A percentile compares a stretch with the other conserved stretches of the same genome.
Conservation (phyloP, 2,329 filamentous ascomycete species). For the Anthostomella pinea region DNA sequence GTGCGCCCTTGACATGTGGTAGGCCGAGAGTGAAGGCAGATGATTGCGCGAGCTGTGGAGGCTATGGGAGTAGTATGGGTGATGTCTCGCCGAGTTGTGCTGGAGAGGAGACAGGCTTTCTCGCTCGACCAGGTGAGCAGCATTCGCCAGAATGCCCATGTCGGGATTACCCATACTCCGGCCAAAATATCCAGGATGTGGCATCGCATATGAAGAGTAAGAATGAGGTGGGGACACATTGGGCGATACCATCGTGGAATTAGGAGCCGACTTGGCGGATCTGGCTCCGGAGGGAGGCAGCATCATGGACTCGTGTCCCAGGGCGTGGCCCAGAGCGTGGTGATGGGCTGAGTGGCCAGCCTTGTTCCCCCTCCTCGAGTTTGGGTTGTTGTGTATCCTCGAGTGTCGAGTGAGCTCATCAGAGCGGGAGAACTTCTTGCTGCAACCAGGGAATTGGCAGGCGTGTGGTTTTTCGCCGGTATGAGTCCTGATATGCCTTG, state of each 20-base stretch:
- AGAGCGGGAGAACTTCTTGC: conserved; percentile 93
- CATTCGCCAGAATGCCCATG: conserved; percentile 59
- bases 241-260: conserved; percentile 83
- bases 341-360: conserved; percentile 49
- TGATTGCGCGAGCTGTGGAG: conserved; percentile 55
- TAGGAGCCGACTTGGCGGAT: conserved; percentile 83
- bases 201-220: conserved; percentile 67
- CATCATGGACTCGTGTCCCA: conserved; percentile 63
- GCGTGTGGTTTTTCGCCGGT: conserved; percentile 98
- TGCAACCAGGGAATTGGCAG: conserved; percentile 92
- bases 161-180: conserved; percentile 45
- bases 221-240: conserved; percentile 95
- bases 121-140: conserved; percentile 61
- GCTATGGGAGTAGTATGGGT: conserved; percentile 52
- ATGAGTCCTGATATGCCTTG: conserved; percentile 87
- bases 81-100: conserved; percentile 49
- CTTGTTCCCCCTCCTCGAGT: conserved; percentile 92
- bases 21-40: conserved; percentile 76
- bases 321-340: conserved; percentile 42
- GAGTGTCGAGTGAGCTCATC: conserved; percentile 97
- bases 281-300: conserved; percentile 71
- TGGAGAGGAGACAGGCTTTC: conserved; percentile 46
- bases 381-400: conserved; percentile 98
- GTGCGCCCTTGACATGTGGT: conserved; percentile 89
- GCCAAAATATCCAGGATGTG: conserved; percentile 41